Base-by-base conservation (phyloP, 768 basidiomycete species). In the Mycena polygramma region DNA sequence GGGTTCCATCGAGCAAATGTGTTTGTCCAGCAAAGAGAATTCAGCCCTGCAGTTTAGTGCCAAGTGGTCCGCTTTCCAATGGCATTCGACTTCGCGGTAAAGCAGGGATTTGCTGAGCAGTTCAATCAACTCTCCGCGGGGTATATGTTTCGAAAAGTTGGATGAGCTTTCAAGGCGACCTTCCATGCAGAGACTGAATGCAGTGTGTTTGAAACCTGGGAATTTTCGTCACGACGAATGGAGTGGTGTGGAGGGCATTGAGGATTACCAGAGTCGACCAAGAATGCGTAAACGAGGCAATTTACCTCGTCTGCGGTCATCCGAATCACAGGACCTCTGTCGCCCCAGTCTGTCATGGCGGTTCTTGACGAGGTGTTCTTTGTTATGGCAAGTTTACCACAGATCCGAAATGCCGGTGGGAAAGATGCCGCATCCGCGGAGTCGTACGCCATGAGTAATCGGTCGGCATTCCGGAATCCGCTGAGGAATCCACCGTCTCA, bases 251-350 rank as follows among this genome's bases (percentile, higher is more conserved):
- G 30, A n/a, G 41, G 37, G 57, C n/a, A 62, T 63, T 22, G 58
- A 46, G 57, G 75, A 71, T 43, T 72, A 93, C 94, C 94, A 39
- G 93, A 94, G 74, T 96, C 94, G 73, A 91, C 85, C 72, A 96
- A 89, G 76, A 95, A 96, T 2, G 94, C 87, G 79, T 95, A 90
- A 55, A 96, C 91, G 71, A 95, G 88, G 75, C 91, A 93, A 78
- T 96, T 96, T 69, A 96, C 85, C 77, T 95, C 93, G 73, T 95
- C 94, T 45, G 94, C 91, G 48, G 90, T 89, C 71, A 94, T 91
- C 39, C 86, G 85, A 57, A 92, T 86, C 58, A 87, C 85, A 63
- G 85, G 80, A 51, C 79, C 79, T 52, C 35, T 7, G 62, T 52
- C 19, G 49, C 30, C 30, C 30, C 30, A 30, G 30, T 30, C 30